Conservation (phyloP, 2,329 filamentous ascomycete genomes). For the Ceratocystis ficicola region DNA sequence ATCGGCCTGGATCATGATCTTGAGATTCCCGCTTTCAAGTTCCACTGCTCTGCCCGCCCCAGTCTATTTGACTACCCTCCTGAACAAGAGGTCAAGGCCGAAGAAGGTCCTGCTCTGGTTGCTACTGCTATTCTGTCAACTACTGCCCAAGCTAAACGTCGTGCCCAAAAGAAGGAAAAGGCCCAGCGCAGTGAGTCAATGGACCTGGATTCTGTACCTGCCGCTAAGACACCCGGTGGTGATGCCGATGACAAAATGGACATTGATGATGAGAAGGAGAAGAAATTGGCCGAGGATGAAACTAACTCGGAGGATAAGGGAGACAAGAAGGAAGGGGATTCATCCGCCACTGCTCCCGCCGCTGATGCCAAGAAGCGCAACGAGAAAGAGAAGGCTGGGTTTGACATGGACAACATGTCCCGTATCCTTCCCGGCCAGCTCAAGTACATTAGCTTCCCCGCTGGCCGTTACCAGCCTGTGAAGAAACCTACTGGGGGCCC, state of each 20-base stretch:
- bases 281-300: conserved; percentile 39
- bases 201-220: conserved; percentile 70
- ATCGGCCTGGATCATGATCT: conserved; percentile 90
- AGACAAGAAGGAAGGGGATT: conserved; percentile 46
- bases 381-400: conserved; percentile 94
- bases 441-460: conserved; percentile 88
- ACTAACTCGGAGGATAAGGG: conserved; percentile 41
- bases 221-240: conserved; percentile 41
- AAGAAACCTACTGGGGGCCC: conserved; percentile 88
- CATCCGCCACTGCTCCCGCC: conserved; percentile 33
- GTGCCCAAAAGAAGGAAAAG: conserved; percentile 86
- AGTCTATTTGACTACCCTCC: conserved; percentile 97
- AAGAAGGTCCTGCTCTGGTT: conserved; percentile 85
- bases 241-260: conserved; percentile 77
- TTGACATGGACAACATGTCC: conserved; percentile 94
- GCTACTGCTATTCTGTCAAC: conserved; percentile 94
- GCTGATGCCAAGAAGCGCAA: conserved; percentile 67
- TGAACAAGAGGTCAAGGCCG: conserved; percentile 86
- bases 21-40: conserved; percentile 87
- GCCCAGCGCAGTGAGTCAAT: conserved; percentile 85
- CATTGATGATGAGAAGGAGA: conserved; percentile 52
- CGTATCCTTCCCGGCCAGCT: conserved; percentile 83
- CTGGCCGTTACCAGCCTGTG: conserved; percentile 84
- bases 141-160: conserved; percentile 89
- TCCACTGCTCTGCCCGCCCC: conserved; percentile 85